Conservation (phyloP, 2,329 filamentous ascomycete genomes). For the Microthyrium microscopicum region DNA sequence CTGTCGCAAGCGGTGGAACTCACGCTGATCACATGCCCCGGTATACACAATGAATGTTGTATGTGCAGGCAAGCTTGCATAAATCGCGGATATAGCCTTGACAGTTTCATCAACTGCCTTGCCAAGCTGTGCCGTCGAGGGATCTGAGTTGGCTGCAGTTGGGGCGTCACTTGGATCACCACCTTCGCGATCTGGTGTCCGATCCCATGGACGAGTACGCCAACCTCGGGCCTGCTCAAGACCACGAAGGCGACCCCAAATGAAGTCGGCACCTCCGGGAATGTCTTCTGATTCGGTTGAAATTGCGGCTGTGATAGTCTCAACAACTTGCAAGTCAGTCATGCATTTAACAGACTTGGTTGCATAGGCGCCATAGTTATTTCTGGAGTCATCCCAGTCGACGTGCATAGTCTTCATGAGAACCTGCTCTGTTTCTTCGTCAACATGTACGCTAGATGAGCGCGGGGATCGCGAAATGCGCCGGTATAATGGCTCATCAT, state of each 20-base stretch:
- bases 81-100: conserved; percentile 33
- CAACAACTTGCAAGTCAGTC: conserved; percentile 40
- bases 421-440: conserved; percentile 19
- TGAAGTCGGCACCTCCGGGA: conserved; percentile 40
- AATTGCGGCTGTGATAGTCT: conserved; percentile 35
- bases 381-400: conserved; percentile 72
- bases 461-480: conserved; percentile 46
- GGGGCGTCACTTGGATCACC: conserved; percentile 11
- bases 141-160: background rate
- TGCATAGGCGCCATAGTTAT: conserved; percentile 41
- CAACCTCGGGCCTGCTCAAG: conserved; percentile 43
- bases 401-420: conserved; percentile 58
- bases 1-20: conserved; percentile 37
- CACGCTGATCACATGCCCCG: conserved; percentile 45
- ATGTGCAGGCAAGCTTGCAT: conserved; percentile 38
- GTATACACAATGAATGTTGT: conserved; percentile 47
- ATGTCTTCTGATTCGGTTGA: conserved; percentile 28
- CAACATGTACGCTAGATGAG: conserved; percentile 22
- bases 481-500: conserved; percentile 78
- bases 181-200: conserved; percentile 14
- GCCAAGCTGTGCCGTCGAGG: conserved; percentile 19
- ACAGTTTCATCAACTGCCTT: conserved; percentile 33
- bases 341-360: conserved; percentile 38
- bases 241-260: conserved; percentile 45
- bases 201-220: conserved; percentile 33